Conservation (phyloP, 176 grass and related monocot genomes). For the Oryza meridionalis region DNA sequence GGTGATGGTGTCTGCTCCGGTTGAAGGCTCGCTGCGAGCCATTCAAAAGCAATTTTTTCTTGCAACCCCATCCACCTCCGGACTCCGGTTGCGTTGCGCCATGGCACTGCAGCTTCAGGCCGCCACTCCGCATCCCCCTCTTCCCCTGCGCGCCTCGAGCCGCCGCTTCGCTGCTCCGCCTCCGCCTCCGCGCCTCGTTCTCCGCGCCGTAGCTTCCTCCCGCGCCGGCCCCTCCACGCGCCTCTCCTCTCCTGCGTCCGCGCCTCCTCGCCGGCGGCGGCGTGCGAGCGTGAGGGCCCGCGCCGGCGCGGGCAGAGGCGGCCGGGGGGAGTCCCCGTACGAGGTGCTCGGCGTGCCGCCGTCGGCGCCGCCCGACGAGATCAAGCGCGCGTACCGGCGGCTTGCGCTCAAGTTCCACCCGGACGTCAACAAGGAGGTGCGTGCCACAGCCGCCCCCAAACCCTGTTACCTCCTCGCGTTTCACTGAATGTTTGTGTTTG, state of each 20-base stretch:
- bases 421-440: constrained; percentile 89
- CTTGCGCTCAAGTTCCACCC: constrained; percentile 87
- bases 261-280: constrained; percentile 21
- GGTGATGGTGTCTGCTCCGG: background rate
- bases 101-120: constrained; percentile 45
- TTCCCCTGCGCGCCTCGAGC: background rate
- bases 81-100: background rate
- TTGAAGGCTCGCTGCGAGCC: constrained; percentile 16
- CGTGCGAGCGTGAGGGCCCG: constrained; percentile 25
- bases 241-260: background rate
- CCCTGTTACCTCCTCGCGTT: background rate
- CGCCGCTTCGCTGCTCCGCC: background rate
- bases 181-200: background rate
- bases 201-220: background rate
- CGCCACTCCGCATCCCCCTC: constrained; percentile 24
- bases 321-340: constrained; percentile 65
- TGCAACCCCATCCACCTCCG: constrained; percentile 10
- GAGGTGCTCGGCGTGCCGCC: constrained; percentile 78
- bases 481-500: background rate
- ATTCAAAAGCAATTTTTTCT: background rate
- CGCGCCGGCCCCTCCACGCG: background rate
- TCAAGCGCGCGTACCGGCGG: constrained; percentile 86
- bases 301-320: constrained; percentile 18
- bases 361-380: constrained; percentile 65
- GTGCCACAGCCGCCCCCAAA: background rate